A percentile compares a stretch with the other conserved stretches of the same genome.
phyloP scores from a whole-genome alignment of 805 yeast species.

The Cyberlindnera suaveolens region DNA sequence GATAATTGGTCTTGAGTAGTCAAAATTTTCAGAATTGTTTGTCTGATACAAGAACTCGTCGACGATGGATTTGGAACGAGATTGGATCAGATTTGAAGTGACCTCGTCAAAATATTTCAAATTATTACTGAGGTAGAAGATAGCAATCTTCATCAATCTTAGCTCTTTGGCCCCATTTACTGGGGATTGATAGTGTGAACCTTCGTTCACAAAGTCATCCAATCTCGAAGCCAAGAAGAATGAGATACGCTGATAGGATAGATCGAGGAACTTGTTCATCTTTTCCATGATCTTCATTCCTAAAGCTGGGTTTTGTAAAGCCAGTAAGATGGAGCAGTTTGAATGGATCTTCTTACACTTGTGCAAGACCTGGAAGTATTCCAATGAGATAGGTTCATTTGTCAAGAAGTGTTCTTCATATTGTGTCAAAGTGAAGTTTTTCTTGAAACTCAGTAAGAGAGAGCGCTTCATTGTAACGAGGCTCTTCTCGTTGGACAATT shows the following conservation, averaged over 20 bases:
- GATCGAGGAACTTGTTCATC: constrained; percentile 44
- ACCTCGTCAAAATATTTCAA: constrained; percentile 51
- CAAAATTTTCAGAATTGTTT: constrained; percentile 23
- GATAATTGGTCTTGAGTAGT: constrained; percentile 42
- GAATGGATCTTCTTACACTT: constrained; percentile 61
- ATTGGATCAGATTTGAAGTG: constrained; percentile 54
- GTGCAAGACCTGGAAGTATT: constrained; percentile 53
- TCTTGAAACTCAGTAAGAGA: constrained; percentile 46
- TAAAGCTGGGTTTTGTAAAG: constrained; percentile 58
- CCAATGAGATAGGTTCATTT: constrained; percentile 35
- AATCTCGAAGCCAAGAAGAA: constrained; percentile 32
- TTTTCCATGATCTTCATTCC: constrained; percentile 62
- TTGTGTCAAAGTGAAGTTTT: constrained; percentile 61
- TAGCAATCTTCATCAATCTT: constrained; percentile 26
- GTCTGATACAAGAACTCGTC: constrained; percentile 65
- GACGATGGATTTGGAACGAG: constrained; percentile 56
- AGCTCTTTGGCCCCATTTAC: constrained; percentile 10
- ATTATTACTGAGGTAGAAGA: constrained; percentile 33
- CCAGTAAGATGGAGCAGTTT: constrained; percentile 63
- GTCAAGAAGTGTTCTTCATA: constrained; percentile 60
- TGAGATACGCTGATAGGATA: constrained; percentile 50
- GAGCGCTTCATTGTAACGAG: constrained; percentile 38
- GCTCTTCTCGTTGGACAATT: constrained; percentile 16
- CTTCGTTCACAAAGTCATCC: constrained; percentile 9
- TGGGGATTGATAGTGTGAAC: constrained; percentile 12